A percentile compares a stretch with the other conserved stretches of the same genome.
Conservation (phyloP, 495 filamentous ascomycete genomes). For the Neurospora discreta region DNA sequence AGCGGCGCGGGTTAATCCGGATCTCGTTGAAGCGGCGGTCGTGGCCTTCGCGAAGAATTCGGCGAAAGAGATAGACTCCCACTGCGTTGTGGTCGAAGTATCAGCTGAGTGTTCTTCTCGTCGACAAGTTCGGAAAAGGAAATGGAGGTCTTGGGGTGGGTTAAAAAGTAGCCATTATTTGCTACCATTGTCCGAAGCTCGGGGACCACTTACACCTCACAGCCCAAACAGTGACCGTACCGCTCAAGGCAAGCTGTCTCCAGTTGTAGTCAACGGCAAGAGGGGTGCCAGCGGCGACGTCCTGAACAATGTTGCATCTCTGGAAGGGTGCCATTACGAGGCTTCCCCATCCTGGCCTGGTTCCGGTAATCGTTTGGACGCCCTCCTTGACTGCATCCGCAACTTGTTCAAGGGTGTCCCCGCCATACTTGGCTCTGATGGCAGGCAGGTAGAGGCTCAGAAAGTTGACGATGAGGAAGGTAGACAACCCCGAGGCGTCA, state of each 20-base stretch:
- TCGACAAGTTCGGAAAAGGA: neutral
- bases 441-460: slow-evolving; percentile 48
- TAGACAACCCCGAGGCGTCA: slow-evolving; percentile 52
- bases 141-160: neutral
- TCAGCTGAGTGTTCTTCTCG: neutral
- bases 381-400: neutral
- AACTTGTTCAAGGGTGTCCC: slow-evolving; percentile 16
- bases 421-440: slow-evolving; percentile 28
- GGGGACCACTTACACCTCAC: slow-evolving; percentile 33
- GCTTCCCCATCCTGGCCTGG: neutral
- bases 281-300: slow-evolving; percentile 23
- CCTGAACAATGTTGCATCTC: neutral
- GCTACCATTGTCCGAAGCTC: neutral
- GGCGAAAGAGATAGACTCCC: slow-evolving; percentile 47
- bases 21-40: slow-evolving; percentile 55
- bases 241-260: slow-evolving; percentile 49
- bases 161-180: neutral
- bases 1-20: slow-evolving; percentile 38
- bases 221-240: slow-evolving; percentile 46
- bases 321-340: neutral
- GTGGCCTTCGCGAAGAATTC: slow-evolving; percentile 39
- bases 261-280: slow-evolving; percentile 47
- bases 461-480: slow-evolving; percentile 46
- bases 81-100: slow-evolving; percentile 26
- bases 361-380: neutral